Percentiles rank a stretch among this genome's conserved stretches.
Conservation (phyloP, 1,139 yeast species). For the Candida dubliniensis region DNA sequence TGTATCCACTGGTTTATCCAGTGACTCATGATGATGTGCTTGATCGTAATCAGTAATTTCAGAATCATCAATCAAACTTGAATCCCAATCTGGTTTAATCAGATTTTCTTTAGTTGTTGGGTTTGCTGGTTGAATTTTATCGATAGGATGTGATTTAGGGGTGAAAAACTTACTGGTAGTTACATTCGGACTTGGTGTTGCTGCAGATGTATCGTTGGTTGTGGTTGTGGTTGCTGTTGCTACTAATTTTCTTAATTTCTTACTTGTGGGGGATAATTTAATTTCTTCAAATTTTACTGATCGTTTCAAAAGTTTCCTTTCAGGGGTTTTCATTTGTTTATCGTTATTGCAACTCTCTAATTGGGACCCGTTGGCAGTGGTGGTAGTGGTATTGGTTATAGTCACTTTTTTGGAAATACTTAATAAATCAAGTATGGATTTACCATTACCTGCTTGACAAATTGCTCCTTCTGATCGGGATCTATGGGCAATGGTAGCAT, state of each 20-base stretch:
- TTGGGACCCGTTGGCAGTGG: no score
- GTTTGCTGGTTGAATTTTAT: conserved; percentile 16
- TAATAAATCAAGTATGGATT: conserved; percentile 13
- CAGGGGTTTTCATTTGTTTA: conserved; percentile 4
- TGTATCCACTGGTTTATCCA: conserved; percentile 10
- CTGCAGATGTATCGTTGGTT: not conserved
- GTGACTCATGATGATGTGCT: conserved; percentile 22
- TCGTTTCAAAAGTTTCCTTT: conserved; percentile 7
- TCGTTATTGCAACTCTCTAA: no score
- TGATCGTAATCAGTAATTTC: conserved; percentile 31
- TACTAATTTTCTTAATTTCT: conserved; percentile 10
- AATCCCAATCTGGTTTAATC: conserved; percentile 13
- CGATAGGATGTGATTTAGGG: not conserved
- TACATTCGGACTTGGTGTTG: conserved; percentile 7
- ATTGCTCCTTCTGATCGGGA: conserved; percentile 10
- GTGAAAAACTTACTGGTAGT: conserved; percentile 15
- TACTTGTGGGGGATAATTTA: conserved; percentile 14
- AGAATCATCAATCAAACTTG: conserved; percentile 35
- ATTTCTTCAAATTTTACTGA: conserved; percentile 2
- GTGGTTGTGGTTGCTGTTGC: not conserved
- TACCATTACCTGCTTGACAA: not conserved
- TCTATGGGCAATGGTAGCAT: conserved; percentile 2
- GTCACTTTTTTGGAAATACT: conserved; percentile 4
- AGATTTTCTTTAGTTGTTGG: conserved; percentile 24
- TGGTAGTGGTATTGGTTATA: not conserved